A percentile compares a stretch with the other conserved stretches of the same genome.
These are phyloP conservation scores for Colletotrichum sp. DNA, from an alignment of 2,329 filamentous ascomycete genomes.

Conservation along the genomic window DNA sequence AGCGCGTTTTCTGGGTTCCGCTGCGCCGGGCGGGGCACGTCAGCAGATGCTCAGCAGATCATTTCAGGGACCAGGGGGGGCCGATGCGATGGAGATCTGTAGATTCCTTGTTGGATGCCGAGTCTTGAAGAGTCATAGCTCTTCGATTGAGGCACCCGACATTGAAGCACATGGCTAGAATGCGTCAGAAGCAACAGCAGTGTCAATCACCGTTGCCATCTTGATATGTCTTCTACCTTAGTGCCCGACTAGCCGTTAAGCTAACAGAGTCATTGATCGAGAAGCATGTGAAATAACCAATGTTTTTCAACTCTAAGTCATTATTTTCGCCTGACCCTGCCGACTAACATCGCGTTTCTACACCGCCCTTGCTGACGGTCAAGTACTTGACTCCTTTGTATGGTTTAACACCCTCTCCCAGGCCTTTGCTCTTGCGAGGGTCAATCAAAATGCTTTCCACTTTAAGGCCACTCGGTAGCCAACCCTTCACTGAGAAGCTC, in stretches of 20 bases:
- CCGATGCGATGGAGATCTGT: neutral
- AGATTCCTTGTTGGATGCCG: neutral
- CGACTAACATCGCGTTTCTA: conserved; percentile 64
- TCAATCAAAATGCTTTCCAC: conserved; percentile 73
- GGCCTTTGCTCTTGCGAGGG: conserved; percentile 79
- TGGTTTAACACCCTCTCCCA: conserved; percentile 88
- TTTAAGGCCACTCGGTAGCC: conserved; percentile 71
- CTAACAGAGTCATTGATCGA: neutral
- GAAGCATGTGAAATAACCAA: conserved; percentile 2
- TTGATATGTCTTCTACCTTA: neutral
- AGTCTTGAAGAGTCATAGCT: neutral
- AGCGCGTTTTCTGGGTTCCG: conserved; percentile 11
- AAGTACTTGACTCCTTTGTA: conserved; percentile 99
- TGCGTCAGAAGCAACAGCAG: neutral
- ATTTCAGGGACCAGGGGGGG: conserved; percentile 6
- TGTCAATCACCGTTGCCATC: neutral
- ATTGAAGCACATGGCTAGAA: neutral
- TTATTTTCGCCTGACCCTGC: neutral
- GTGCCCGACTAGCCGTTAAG: neutral
- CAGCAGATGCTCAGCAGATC: neutral
- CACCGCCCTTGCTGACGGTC: conserved; percentile 71
- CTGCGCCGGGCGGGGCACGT: conserved; percentile 13
- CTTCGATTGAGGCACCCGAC: neutral
- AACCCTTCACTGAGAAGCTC: conserved; percentile 74
- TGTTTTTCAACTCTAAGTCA: neutral